Evolutionary conservation across 352 stramenopile species (phyloP).

Genomic region (Pythium aphanidermatum): DNA sequence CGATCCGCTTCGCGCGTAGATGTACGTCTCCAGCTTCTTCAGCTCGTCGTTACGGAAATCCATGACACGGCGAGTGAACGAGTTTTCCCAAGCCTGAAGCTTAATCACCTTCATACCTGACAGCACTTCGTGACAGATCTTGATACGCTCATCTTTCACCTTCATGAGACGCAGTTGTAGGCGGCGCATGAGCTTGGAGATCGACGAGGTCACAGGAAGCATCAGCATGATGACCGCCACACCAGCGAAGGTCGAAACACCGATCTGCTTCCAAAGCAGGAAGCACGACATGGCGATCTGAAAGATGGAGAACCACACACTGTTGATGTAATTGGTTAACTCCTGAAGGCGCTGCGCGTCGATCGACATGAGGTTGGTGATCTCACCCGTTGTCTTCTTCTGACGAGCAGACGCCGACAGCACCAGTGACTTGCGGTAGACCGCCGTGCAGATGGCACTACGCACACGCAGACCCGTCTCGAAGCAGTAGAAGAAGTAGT

Average conservation of each 20-base stretch:
- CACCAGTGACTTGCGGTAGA: slow-evolving; percentile 20
- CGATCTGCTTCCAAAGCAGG: slow-evolving; percentile 57
- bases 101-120: slow-evolving; percentile 84
- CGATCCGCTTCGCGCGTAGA: slow-evolving; percentile 36
- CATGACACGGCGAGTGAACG: slow-evolving; percentile 26
- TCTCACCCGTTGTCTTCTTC: slow-evolving; percentile 16
- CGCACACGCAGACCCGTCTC: slow-evolving; percentile 64
- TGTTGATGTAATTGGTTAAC: slow-evolving; percentile 13
- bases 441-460: slow-evolving; percentile 43
- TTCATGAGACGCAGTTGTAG: slow-evolving; percentile 8
- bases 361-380: slow-evolving; percentile 17
- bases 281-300: slow-evolving; percentile 12
- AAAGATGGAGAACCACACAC: slow-evolving; percentile 10
- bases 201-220: not conserved
- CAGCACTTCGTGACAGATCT: slow-evolving; percentile 89
- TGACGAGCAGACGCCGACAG: slow-evolving; percentile 15
- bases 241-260: slow-evolving; percentile 80
- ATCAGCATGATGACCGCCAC: slow-evolving; percentile 85
- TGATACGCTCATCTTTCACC: slow-evolving; percentile 54
- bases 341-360: slow-evolving; percentile 21
- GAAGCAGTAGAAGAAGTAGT: slow-evolving; percentile 86
- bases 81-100: slow-evolving; percentile 76
- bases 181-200: slow-evolving; percentile 9
- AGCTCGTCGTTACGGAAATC: slow-evolving; percentile 31
- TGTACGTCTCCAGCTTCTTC: slow-evolving; percentile 23